Evolutionary conservation across 768 basidiomycete species (phyloP).

Genomic region (Leccinellum albellum): DNA sequence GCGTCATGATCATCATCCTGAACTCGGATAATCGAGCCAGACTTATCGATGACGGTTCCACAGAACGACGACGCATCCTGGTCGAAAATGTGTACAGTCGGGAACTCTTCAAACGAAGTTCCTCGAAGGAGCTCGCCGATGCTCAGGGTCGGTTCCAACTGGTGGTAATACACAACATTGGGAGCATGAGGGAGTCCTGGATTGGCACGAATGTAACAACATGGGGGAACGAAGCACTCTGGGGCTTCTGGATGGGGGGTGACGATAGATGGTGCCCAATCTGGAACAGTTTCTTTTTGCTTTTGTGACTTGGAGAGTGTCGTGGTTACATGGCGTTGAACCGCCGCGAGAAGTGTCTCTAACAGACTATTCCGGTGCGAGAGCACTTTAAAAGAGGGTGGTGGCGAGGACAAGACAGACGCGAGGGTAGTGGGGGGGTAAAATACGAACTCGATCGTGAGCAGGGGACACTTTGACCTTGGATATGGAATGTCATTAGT

Average conservation of each 20-base stretch:
- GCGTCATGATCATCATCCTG: slow-evolving; percentile 15
- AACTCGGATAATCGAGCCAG: slow-evolving; percentile 36
- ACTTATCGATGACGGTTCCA: slow-evolving; percentile 55
- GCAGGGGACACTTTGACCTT: slow-evolving; percentile 63
- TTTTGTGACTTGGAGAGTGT: slow-evolving; percentile 30
- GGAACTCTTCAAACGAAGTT: slow-evolving; percentile 78
- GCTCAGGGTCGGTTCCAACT: slow-evolving; percentile 48
- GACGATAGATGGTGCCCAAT: slow-evolving; percentile 56
- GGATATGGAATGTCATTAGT: slow-evolving; percentile 12
- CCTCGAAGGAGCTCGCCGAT: slow-evolving; percentile 49
- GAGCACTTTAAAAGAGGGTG: slow-evolving; percentile 47
- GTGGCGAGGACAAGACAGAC: slow-evolving; percentile 32
- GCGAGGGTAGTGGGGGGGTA: slow-evolving; percentile 50
- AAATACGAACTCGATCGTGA: slow-evolving; percentile 74
- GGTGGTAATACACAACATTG: slow-evolving; percentile 46
- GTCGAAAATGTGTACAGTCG: slow-evolving; percentile 75
- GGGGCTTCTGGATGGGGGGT: slow-evolving; percentile 52
- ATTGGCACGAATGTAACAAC: slow-evolving; percentile 56
- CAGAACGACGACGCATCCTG: slow-evolving; percentile 48
- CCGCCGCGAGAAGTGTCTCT: slow-evolving; percentile 45
- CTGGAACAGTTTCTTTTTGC: slow-evolving; percentile 47
- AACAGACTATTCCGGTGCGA: slow-evolving; percentile 60
- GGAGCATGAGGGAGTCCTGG: slow-evolving; percentile 25
- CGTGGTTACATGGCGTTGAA: slow-evolving; percentile 42
- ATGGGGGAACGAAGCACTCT: slow-evolving; percentile 51